Base-by-base conservation (phyloP, 257 asterid genomes). In the Gynochthodes officinalis region DNA sequence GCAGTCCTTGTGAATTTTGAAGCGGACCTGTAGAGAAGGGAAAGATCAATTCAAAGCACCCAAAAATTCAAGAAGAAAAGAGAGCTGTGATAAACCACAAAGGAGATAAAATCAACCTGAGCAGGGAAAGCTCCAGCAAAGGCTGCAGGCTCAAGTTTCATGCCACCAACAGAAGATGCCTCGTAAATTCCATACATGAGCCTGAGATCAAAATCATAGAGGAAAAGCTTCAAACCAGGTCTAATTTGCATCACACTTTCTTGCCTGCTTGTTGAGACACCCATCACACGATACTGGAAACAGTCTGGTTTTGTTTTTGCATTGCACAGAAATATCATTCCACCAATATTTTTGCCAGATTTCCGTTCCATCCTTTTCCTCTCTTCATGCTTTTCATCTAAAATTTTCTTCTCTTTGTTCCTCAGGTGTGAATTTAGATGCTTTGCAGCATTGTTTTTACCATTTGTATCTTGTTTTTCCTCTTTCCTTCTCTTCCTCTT, bases 261-360 rank as follows among this genome's bases (percentile, higher is more conserved):
- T 77, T 86, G 88, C 82, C 83, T 84, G 84, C 69, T 82, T 15
- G 75, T 76, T 7, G 99, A 73, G 71, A 91, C 88, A 77, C 99
- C 99, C 98, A 95, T 86, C 32, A 94, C 76, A 52, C 70, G 79
- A 84, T 89, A 92, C 62, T 65, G 82, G 58, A 95, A 89, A 86
- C 98, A 95, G 81, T 89, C 99, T 10, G 96, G 95, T 80, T 95
- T 95, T 40, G 99, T 95, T 86, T 87, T 95, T 39, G 88, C 80
- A 72, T 84, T 95, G 83, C 98, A 95, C 97, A 95, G 88, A 72
- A 92, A 95, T 61, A 95, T 95, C 80, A 90, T 39, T 46, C 99
- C 99, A 79, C 96, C 97, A 40, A 81, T 83, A 43, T 49, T 77
- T 70, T 83, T 84, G 64, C 72, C 78, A 59, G 78, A 60, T 61